These are phyloP conservation scores for Microcera coccophila DNA, from an alignment of 2,329 filamentous ascomycete genomes.

Conservation along the genomic window DNA sequence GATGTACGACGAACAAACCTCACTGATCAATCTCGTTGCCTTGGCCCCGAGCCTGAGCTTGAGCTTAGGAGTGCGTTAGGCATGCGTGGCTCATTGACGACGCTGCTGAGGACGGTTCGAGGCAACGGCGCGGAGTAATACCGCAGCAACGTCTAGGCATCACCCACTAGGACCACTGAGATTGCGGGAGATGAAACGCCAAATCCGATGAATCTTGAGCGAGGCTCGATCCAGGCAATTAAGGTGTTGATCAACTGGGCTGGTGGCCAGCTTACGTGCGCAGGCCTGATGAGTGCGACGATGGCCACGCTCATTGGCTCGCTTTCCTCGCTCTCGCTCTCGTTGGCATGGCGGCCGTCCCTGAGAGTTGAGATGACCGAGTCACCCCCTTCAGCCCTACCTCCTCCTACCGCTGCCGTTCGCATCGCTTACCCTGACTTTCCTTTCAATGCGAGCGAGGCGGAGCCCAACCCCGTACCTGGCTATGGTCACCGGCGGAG, in stretches of 20 bases:
- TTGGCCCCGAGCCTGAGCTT: no score
- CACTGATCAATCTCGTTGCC: no score
- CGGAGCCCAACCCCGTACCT: constrained; percentile 9
- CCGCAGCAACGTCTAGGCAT: background rate
- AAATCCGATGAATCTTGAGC: background rate
- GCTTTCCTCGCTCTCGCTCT: constrained; percentile 12
- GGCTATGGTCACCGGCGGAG: background rate
- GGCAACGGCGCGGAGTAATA: background rate
- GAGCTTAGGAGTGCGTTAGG: background rate
- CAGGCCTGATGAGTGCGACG: constrained; percentile 1
- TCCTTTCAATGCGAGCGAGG: constrained; percentile 10
- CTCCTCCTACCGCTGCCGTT: constrained; percentile 9
- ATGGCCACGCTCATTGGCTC: constrained; percentile 11
- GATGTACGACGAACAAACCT: no score
- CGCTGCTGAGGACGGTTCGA: background rate
- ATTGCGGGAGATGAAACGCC: background rate
- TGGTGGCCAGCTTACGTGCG: constrained; percentile 12
- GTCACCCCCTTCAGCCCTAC: constrained; percentile 19
- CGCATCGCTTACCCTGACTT: constrained; percentile 9
- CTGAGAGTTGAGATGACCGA: no score
- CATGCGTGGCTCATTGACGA: background rate
- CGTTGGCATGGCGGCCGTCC: constrained; percentile 3
- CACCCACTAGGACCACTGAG: no score
- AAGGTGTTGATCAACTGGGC: background rate
- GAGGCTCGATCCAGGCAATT: background rate